Conservation (phyloP, 2,329 filamentous ascomycete species). For the Ophiocordyceps polyrhachis-furcata region DNA sequence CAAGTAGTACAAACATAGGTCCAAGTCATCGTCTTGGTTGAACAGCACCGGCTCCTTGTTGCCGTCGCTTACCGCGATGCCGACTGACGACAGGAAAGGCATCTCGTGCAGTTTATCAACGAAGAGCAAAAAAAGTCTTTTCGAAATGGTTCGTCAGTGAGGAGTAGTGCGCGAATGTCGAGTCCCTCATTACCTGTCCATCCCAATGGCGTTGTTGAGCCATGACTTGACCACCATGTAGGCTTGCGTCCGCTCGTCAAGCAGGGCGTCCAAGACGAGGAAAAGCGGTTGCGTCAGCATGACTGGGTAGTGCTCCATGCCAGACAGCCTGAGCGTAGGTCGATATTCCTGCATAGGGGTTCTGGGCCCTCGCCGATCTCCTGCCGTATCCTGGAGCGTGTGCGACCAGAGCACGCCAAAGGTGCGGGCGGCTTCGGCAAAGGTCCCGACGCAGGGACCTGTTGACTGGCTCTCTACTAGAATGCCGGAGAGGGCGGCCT, state of each 20-base stretch:
- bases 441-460: slow-evolving; percentile 8
- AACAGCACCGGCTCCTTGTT: slow-evolving; percentile 11
- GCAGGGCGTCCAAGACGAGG: slow-evolving; percentile 59
- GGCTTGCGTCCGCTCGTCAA: slow-evolving; percentile 52
- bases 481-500: slow-evolving; percentile 55
- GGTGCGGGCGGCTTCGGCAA: slow-evolving; percentile 44
- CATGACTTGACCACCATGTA: slow-evolving; percentile 65
- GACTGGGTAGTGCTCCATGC: slow-evolving; percentile 45
- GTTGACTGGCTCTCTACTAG: slow-evolving; percentile 35
- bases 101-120: slow-evolving; percentile 38
- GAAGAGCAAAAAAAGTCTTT: slow-evolving; percentile 44
- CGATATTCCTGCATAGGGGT: slow-evolving; percentile 17
- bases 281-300: slow-evolving; percentile 71
- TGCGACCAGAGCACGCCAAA: slow-evolving; percentile 75
- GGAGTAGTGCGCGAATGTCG: not conserved
- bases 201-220: slow-evolving; percentile 49
- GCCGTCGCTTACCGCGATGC: slow-evolving; percentile 1
- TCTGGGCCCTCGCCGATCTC: slow-evolving; percentile 32
- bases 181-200: slow-evolving; percentile 33
- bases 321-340: slow-evolving; percentile 25
- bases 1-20: slow-evolving; percentile 62
- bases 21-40: slow-evolving; percentile 46
- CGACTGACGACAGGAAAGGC: slow-evolving; percentile 23
- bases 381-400: slow-evolving; percentile 40
- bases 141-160: slow-evolving; percentile 1